These are phyloP conservation scores for Botrytis paeoniae DNA, from an alignment of 2,329 filamentous ascomycete species.

Conservation along the genomic window DNA sequence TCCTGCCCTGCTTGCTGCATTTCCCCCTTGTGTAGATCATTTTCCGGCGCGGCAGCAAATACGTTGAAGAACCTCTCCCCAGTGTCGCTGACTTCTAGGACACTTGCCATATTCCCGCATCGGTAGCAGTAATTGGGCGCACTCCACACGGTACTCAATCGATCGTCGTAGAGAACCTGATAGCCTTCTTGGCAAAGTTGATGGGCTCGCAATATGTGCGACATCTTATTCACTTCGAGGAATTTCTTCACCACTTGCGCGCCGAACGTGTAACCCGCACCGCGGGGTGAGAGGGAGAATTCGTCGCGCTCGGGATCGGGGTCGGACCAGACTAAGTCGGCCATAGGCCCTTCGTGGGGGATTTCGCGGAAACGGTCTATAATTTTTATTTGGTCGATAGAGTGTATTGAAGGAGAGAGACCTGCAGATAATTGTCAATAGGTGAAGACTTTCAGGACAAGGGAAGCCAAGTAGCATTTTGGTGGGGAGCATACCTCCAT, in stretches of 20 bases:
- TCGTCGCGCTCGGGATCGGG: constrained; percentile 97
- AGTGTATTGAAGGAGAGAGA: constrained; percentile 87
- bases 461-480: constrained; percentile 22
- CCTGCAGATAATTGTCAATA: constrained; percentile 45
- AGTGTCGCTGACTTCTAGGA: constrained; percentile 90
- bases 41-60: constrained; percentile 94
- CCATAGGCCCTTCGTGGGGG: constrained; percentile 97
- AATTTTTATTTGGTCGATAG: constrained; percentile 99
- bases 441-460: constrained; percentile 5
- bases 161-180: constrained; percentile 93
- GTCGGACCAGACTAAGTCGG: constrained; percentile 98
- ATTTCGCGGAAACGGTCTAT: constrained; percentile 99
- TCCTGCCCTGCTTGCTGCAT: constrained; percentile 74
- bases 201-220: constrained; percentile 94
- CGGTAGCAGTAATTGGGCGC: constrained; percentile 82
- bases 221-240: constrained; percentile 95
- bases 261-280: constrained; percentile 95
- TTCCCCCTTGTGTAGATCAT: constrained; percentile 87
- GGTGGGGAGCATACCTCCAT: constrained; percentile 62
- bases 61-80: constrained; percentile 97
- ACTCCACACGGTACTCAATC: constrained; percentile 94
- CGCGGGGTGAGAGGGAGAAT: constrained; percentile 88
- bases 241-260: constrained; percentile 99
- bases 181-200: constrained; percentile 98
- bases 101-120: constrained; percentile 95